These are phyloP conservation scores for Globisporangium nagaii DNA, from an alignment of 352 stramenopile species.

Conservation along the genomic window DNA sequence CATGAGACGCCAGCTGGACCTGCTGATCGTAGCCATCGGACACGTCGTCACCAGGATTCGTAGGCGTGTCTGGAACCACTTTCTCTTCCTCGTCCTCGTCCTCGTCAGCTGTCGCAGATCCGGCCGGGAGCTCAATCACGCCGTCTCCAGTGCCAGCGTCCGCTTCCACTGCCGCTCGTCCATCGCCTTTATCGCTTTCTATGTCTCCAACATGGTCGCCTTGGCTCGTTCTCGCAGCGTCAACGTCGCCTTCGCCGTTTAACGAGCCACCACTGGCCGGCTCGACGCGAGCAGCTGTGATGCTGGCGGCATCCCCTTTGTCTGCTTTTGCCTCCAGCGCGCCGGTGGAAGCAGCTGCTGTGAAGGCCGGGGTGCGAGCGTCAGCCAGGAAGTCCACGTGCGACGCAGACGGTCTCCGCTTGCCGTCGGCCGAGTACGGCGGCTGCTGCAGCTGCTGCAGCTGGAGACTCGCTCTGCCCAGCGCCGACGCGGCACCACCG, in stretches of 20 bases:
- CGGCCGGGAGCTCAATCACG: not conserved
- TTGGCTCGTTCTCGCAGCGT: no score
- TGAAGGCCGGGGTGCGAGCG: no score
- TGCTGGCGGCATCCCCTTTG: not conserved
- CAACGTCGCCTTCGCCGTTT: no score
- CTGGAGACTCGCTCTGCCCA: not conserved
- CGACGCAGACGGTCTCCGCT: not conserved
- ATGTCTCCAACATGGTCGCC: no score
- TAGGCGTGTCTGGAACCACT: not conserved
- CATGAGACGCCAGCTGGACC: not conserved
- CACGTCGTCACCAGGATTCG: not conserved
- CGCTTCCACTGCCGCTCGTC: not conserved
- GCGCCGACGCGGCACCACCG: not conserved
- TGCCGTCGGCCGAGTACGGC: slow-evolving; percentile 19
- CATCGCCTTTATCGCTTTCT: no score
- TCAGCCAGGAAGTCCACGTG: slow-evolving; percentile 2
- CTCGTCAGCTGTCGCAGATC: slow-evolving; percentile 1
- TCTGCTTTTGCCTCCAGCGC: no score
- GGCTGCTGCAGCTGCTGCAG: slow-evolving; percentile 9
- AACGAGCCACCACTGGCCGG: no score
- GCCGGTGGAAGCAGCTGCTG: no score
- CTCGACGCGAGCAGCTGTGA: not conserved
- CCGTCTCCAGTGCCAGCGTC: not conserved
- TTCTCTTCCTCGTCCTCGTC: not conserved
- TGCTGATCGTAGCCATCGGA: not conserved